A percentile compares a stretch with the other conserved stretches of the same genome.
Evolutionary conservation across 768 basidiomycete species (phyloP).

Genomic region (Suillus clintonianus): DNA sequence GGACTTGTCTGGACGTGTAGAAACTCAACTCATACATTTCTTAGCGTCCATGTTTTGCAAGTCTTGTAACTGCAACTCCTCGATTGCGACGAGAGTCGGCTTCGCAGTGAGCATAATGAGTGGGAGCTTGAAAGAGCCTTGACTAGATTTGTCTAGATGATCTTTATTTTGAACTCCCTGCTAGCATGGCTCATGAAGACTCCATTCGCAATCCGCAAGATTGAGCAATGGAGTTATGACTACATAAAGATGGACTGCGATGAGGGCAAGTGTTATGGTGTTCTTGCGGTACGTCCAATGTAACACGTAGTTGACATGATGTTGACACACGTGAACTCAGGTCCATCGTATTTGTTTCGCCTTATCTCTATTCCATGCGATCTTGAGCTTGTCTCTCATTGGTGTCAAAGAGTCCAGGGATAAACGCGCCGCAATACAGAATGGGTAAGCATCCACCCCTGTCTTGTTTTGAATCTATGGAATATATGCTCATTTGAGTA

Average conservation of each 20-base stretch:
- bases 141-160: constrained; percentile 57
- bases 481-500: constrained; percentile 33
- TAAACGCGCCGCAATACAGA: constrained; percentile 94
- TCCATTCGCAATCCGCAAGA: constrained; percentile 78
- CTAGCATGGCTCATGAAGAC: constrained; percentile 97
- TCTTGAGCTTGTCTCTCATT: constrained; percentile 77
- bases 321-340: constrained; percentile 34
- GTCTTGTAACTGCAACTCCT: constrained; percentile 98
- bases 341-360: constrained; percentile 98
- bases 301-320: constrained; percentile 5
- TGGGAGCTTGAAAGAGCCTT: neutral
- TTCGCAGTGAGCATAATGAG: constrained; percentile 67
- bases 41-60: constrained; percentile 95
- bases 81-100: constrained; percentile 94
- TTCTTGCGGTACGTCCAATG: constrained; percentile 74
- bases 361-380: constrained; percentile 81
- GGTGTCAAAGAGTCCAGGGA: constrained; percentile 89
- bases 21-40: neutral
- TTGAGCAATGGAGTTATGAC: constrained; percentile 92
- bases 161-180: constrained; percentile 94
- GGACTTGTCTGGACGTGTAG: constrained; percentile 25
- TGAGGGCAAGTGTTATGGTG: constrained; percentile 92
- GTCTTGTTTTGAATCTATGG: constrained; percentile 2
- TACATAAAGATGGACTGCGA: constrained; percentile 98
- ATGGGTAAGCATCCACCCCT: constrained; percentile 62